Evolutionary conservation across 106 monocot genomes (phyloP).

Genomic region (Phalaenopsis aphrodite): DNA sequence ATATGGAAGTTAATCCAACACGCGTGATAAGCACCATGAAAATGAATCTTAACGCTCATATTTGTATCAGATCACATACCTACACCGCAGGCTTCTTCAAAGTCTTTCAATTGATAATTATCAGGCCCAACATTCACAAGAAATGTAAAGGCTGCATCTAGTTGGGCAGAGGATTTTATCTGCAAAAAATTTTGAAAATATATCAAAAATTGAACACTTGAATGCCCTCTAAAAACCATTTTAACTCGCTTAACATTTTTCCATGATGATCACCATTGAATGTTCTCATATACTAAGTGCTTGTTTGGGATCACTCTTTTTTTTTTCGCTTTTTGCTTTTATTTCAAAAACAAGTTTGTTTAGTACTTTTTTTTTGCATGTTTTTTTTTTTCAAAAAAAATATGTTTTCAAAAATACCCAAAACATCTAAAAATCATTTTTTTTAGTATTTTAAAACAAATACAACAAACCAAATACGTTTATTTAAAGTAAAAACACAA

Average conservation of each 20-base stretch:
- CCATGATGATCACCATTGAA: not conserved
- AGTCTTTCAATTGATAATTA: constrained; percentile 33
- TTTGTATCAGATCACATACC: constrained; percentile 39
- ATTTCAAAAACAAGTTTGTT: too few species aligned
- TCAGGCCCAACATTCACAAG: constrained; percentile 62
- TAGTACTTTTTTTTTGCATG: too few species aligned
- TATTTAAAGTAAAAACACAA: too few species aligned
- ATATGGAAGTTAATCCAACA: not conserved
- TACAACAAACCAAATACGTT: too few species aligned
- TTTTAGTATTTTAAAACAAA: too few species aligned
- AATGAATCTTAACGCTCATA: not conserved
- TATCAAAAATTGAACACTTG: not conserved
- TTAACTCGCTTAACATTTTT: not conserved
- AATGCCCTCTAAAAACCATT: not conserved
- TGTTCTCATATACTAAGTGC: not conserved
- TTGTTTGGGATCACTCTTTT: too few species aligned
- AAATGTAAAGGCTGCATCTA: constrained; percentile 73
- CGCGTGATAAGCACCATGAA: not conserved
- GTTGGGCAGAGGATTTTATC: constrained; percentile 74
- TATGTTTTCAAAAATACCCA: too few species aligned
- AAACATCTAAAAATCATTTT: too few species aligned
- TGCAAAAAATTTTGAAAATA: constrained; percentile 17
- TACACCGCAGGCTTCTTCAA: constrained; percentile 90
- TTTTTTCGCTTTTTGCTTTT: too few species aligned
- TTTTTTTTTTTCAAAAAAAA: too few species aligned